Evolutionary conservation across 345 rosid genomes (phyloP).

Genomic region (Acer saccharum): DNA sequence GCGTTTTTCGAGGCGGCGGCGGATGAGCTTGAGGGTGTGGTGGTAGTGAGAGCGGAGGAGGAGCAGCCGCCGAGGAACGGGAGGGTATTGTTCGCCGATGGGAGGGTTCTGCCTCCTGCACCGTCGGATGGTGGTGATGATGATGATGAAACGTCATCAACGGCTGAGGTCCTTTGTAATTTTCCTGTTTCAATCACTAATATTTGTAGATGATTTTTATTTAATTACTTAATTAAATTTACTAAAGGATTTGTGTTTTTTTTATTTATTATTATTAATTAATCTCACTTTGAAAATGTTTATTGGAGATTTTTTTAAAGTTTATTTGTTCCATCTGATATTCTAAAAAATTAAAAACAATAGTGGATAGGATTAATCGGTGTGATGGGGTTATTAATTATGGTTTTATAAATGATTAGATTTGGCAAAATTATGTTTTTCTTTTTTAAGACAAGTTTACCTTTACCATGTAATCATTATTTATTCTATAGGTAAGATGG

Average conservation of each 20-base stretch:
- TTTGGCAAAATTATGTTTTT: background rate
- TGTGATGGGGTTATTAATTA: background rate
- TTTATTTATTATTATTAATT: background rate
- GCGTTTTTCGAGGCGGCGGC: constrained; percentile 55
- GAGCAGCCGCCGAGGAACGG: constrained; percentile 39
- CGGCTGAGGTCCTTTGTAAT: constrained; percentile 58
- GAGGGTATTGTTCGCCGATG: constrained; percentile 71
- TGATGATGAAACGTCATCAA: constrained; percentile 32
- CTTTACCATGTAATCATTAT: background rate
- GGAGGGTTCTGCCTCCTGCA: constrained; percentile 83
- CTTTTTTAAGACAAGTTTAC: background rate
- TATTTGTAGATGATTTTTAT: constrained; percentile 66
- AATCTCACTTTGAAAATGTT: background rate
- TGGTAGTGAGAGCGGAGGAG: constrained; percentile 37
- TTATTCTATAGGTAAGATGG: background rate
- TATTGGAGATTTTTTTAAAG: background rate
- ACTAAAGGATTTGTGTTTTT: background rate
- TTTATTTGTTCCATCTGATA: too few relatives aligned
- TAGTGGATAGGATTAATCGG: background rate
- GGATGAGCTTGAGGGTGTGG: constrained; percentile 63
- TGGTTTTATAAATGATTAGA: background rate
- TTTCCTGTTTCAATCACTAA: constrained; percentile 75
- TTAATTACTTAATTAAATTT: constrained; percentile 18
- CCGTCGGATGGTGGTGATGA: constrained; percentile 20
- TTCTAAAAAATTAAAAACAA: too few relatives aligned